Percentiles rank a stretch among this genome's conserved stretches.
Conservation (phyloP, 257 asterid genomes). For the Jaltomata sinuosa region DNA sequence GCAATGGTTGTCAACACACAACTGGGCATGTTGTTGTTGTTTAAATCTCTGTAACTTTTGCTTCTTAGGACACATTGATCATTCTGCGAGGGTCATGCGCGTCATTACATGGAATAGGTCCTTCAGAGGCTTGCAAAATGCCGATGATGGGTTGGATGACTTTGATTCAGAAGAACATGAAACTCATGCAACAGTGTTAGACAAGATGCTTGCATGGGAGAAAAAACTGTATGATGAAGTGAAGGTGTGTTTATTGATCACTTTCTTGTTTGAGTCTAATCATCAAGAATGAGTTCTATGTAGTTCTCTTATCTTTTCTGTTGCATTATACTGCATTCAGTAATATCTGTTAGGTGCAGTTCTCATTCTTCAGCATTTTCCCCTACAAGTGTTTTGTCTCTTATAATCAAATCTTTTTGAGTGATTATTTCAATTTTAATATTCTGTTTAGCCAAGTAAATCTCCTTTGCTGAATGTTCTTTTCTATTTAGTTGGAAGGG, state of each 20-base stretch:
- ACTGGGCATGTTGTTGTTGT: not conserved
- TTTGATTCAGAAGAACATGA: constrained; percentile 87
- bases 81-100: constrained; percentile 91
- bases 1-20: not conserved
- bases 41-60: not conserved
- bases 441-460: not conserved
- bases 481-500: not conserved
- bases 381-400: not conserved
- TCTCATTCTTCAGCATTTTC: not conserved
- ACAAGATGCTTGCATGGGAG: constrained; percentile 99
- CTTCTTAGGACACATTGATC: constrained; percentile 79
- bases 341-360: not conserved
- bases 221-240: constrained; percentile 98
- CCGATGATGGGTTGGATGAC: constrained; percentile 62
- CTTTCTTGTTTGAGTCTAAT: not conserved
- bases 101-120: constrained; percentile 98
- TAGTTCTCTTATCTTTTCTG: not conserved
- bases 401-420: not conserved
- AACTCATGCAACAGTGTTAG: constrained; percentile 95
- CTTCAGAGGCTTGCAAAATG: constrained; percentile 50
- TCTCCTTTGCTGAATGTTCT: not conserved
- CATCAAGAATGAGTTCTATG: not conserved
- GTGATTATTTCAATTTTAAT: not conserved
- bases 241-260: constrained; percentile 40
- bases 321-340: not conserved